Evolutionary conservation across 2,329 filamentous ascomycete species (phyloP).

Genomic region (Fusarium longipes): DNA sequence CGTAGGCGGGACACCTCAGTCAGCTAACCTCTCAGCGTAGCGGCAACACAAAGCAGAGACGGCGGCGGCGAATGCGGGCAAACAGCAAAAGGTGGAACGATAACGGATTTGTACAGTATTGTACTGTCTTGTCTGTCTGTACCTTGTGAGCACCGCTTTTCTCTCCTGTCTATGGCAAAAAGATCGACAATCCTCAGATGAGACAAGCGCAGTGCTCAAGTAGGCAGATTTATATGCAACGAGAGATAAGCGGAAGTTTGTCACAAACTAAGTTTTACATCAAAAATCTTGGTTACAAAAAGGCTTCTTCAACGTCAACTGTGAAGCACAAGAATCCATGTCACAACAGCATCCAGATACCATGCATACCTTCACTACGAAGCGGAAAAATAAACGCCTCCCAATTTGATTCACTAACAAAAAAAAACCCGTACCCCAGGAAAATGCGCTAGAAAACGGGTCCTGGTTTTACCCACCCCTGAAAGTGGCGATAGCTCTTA

Average conservation of each 20-base stretch:
- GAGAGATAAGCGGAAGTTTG: constrained; percentile 11
- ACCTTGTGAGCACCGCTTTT: constrained; percentile 13
- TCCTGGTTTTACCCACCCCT: constrained; percentile 26
- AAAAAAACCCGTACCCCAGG: constrained; percentile 33
- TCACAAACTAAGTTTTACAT: not conserved
- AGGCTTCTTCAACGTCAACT: too few relatives aligned
- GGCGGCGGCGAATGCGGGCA: constrained; percentile 30
- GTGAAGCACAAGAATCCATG: not conserved
- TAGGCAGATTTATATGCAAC: constrained; percentile 1
- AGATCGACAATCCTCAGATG: constrained; percentile 25
- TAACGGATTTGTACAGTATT: not conserved
- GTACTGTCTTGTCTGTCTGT: not conserved
- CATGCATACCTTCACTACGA: constrained; percentile 8
- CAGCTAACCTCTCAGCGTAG: constrained; percentile 22
- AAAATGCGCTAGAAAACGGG: constrained; percentile 43
- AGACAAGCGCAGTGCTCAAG: constrained; percentile 13
- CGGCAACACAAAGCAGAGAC: constrained; percentile 29
- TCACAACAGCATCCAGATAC: not conserved
- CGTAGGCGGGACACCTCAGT: constrained; percentile 20
- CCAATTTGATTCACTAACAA: constrained; percentile 13
- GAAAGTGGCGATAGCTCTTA: constrained; percentile 37
- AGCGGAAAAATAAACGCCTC: constrained; percentile 3
- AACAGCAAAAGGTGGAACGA: constrained; percentile 29
- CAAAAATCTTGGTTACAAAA: too few relatives aligned
- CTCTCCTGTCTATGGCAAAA: constrained; percentile 25